Conservation (phyloP, 139 green algal species). For the Closterium sp. region DNA sequence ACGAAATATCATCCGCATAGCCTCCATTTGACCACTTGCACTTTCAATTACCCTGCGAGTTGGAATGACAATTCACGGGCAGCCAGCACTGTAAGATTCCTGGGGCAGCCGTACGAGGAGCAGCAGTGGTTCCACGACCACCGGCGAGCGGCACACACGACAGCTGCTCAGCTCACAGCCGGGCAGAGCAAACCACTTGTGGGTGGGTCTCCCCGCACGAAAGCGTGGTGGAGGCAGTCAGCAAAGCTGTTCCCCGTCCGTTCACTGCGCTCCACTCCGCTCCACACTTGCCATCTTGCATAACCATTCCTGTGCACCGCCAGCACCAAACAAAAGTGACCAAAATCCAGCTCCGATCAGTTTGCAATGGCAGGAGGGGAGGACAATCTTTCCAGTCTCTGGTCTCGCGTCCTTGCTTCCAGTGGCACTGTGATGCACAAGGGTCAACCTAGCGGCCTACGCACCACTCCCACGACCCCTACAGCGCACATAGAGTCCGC, state of each 20-base stretch:
- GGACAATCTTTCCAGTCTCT: background rate
- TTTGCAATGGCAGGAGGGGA: background rate
- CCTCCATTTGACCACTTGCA: background rate
- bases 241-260: background rate
- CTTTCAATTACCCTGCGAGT: background rate
- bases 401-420: background rate
- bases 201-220: background rate
- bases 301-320: background rate
- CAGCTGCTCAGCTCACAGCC: background rate
- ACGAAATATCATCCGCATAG: background rate
- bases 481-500: background rate
- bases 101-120: background rate
- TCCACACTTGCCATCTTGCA: background rate
- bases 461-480: background rate
- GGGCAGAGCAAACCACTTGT: background rate
- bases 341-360: background rate
- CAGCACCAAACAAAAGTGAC: background rate
- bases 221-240: background rate
- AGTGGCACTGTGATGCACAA: background rate
- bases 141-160: background rate
- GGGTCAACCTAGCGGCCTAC: background rate
- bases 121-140: background rate
- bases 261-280: background rate
- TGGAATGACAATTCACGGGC: background rate
- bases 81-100: background rate